Evolutionary conservation across 2,329 filamentous ascomycete species (phyloP), one percentile per base, ranked within the genome.

Genomic region (Penicillium oxalicum): DNA sequence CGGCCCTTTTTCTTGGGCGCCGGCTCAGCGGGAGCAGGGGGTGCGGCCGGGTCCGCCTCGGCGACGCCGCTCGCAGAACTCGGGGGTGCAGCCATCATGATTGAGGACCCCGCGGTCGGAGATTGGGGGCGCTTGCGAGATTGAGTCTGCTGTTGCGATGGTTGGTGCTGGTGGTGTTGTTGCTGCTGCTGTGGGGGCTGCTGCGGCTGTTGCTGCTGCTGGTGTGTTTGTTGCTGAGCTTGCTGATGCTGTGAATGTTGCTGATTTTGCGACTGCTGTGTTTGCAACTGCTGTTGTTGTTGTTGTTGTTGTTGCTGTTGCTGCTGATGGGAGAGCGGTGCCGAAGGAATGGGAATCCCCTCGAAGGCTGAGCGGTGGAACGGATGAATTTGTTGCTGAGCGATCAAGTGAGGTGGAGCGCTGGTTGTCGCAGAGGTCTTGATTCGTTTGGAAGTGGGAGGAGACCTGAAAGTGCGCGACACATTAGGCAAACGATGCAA

Each of bases 1-100:
- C 93, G 80, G 62, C 89, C 93, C 75, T 96, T 96, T 76, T 97
- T 98, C 41, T 71, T 70, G 11, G 67, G 65, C 3, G 64, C 57
- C 7, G 62, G 48, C 51, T 68, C 68, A 13, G 63, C 50, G 8
- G 60, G 47, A n/a, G 58, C 50, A 9, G 56, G 49, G 35, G 58
- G 51, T 29, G 59, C 45, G 26, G 52, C 53, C 5, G 63, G 56
- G 40, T 65, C 60, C 49, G 60, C 52, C 51, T 69, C 61, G n/a
- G 62, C 62, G 44, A 58, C 58, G 33, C 60, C 51, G 41, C 59
- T 56, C 42, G 65, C 47, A 12, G 61, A 60, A 48, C 61, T 52
- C 41, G 66, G 55, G 36, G 64, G 59, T 24, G 69, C 55, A 38
- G 63, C 55, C 61, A 71, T 70, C 60, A 70, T 57, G 56, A 65